phyloP scores from a whole-genome alignment of 177 flowering plant species.

The Vitis hybrid region DNA sequence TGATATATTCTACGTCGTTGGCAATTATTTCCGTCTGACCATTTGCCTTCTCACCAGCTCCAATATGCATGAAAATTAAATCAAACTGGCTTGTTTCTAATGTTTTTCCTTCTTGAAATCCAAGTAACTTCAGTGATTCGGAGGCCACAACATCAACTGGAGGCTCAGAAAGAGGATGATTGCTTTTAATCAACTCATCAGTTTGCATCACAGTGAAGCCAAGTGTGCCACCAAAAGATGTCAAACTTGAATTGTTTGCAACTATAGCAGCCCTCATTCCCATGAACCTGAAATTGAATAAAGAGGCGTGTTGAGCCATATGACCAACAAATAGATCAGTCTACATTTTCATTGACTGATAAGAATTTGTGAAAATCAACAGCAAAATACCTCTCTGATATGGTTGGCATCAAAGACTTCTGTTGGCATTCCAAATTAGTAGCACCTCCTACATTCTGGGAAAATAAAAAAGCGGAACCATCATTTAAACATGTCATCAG shows the following conservation, averaged over 20 bases:
- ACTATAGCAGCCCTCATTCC: constrained; percentile 84
- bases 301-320: background rate
- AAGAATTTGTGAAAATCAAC: background rate
- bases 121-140: constrained; percentile 67
- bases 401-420: constrained; percentile 20
- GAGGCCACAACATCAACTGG: constrained; percentile 26
- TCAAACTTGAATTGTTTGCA: constrained; percentile 43
- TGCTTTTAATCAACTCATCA: constrained; percentile 33
- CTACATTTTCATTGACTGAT: background rate
- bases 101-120: constrained; percentile 66
- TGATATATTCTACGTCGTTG: constrained; percentile 37
- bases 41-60: constrained; percentile 31
- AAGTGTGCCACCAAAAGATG: constrained; percentile 47
- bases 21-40: constrained; percentile 18
- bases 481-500: background rate
- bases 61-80: constrained; percentile 71
- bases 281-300: constrained; percentile 67
- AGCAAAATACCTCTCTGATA: constrained; percentile 55
- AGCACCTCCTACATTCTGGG: constrained; percentile 30
- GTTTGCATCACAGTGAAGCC: constrained; percentile 48
- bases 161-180: constrained; percentile 8
- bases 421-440: constrained; percentile 13
- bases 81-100: constrained; percentile 59
- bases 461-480: constrained; percentile 10
- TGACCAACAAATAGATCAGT: background rate